phyloP scores from a whole-genome alignment of 805 yeast species.

The Saturnispora zaruensis region DNA sequence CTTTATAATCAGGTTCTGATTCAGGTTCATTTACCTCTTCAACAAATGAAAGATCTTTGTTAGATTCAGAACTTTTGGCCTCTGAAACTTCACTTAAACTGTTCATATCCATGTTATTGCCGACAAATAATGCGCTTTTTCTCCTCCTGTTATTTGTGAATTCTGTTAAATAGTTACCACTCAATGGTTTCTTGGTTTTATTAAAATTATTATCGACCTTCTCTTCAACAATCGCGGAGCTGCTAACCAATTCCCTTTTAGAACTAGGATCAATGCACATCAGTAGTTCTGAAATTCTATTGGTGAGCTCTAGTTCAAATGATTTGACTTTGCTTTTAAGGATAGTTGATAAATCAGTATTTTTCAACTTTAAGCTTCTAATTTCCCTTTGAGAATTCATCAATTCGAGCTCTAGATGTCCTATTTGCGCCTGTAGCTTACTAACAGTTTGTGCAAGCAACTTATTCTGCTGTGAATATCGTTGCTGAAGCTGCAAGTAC shows the following conservation, averaged over 20 bases:
- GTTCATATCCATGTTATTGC: background rate
- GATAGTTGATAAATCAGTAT: constrained; percentile 13
- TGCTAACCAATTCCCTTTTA: background rate
- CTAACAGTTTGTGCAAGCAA: constrained; percentile 55
- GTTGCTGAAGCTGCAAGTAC: constrained; percentile 14
- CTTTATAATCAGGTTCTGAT: constrained; percentile 23
- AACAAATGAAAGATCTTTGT: constrained; percentile 7
- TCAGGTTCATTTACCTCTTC: constrained; percentile 7
- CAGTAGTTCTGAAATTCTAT: constrained; percentile 5
- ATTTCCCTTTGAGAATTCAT: constrained; percentile 20
- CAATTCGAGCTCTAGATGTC: constrained; percentile 44
- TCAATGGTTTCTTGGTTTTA: background rate
- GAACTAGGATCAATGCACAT: background rate
- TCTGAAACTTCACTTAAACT: background rate
- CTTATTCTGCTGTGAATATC: constrained; percentile 40
- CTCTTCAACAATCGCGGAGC: background rate
- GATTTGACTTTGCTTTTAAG: constrained; percentile 10
- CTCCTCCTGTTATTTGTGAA: constrained; percentile 30
- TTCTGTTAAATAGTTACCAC: background rate
- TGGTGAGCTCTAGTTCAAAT: constrained; percentile 11
- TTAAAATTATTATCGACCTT: background rate
- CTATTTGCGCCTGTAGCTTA: constrained; percentile 39
- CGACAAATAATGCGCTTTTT: constrained; percentile 32
- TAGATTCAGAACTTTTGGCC: background rate
- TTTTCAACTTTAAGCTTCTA: constrained; percentile 20